Percentiles rank a stretch among this genome's conserved stretches.
Evolutionary conservation across 2,329 filamentous ascomycete genomes (phyloP).

Genomic region (Balansia obtecta): DNA sequence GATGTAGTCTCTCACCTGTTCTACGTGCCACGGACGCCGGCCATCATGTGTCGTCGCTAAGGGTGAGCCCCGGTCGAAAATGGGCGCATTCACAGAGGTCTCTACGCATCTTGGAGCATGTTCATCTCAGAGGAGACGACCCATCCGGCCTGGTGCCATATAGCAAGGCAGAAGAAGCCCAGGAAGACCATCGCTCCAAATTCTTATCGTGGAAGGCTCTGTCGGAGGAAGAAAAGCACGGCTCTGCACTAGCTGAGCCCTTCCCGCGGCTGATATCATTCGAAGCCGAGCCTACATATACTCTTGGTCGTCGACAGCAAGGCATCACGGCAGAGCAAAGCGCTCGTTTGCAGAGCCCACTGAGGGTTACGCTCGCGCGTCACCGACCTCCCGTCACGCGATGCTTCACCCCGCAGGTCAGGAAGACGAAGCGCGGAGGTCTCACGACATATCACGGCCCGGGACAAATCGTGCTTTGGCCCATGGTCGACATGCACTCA

Average conservation of each 20-base stretch:
- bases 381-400: conserved; percentile 16
- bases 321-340: conserved; percentile 33
- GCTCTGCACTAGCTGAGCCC: conserved; percentile 31
- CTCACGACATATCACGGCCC: conserved; percentile 93
- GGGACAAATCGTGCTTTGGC: conserved; percentile 86
- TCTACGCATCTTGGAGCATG: conserved; percentile 16
- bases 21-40: not conserved
- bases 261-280: conserved; percentile 67
- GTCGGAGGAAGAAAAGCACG: conserved; percentile 9
- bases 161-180: conserved; percentile 17
- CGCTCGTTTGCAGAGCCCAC: conserved; percentile 28
- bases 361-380: conserved; percentile 19
- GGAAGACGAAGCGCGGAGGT: conserved; percentile 68
- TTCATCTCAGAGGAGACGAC: conserved; percentile 15
- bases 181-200: conserved; percentile 21
- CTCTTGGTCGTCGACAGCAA: conserved; percentile 71
- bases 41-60: not conserved
- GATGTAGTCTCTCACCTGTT: not conserved
- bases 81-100: not conserved
- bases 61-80: not conserved
- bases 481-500: conserved; percentile 67
- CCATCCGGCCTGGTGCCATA: conserved; percentile 17
- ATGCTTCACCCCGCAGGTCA: conserved; percentile 43
- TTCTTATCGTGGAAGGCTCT: conserved; percentile 24
- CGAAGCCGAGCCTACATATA: conserved; percentile 73